Base-by-base conservation (phyloP, 169 alveolate species). In the Plasmodium adleri region DNA sequence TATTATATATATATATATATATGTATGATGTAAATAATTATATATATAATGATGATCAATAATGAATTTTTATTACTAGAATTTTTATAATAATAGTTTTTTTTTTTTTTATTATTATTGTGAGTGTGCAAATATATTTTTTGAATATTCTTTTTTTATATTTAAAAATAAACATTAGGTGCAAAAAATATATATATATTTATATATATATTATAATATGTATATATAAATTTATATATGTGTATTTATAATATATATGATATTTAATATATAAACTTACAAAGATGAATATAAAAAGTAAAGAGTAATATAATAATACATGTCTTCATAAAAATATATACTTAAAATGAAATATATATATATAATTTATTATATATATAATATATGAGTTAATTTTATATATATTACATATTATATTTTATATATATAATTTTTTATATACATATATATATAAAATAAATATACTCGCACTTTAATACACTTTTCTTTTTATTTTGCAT, bases 401-500 rank as follows among this genome's bases (percentile, higher is more conserved):
- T 52, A 52, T n/a, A 52, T 52, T 20, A 20, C 0, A 20, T 20
- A 20, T 20, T 20, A 20, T 20, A 52, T 52, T 13, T 52, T 52
- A n/a, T n/a, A 52, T 52, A 52, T n/a, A 52, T 52, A 52, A 13
- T 10, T 52, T 52, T 52, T 13, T 13, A 52, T 59, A 72, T 58
- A 58, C 56, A 22, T 59, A 43, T 10, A 47, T 15, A 52, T 10
- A 47, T 15, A 52, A 28, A 28, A 68, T 12, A 10, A 68, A 15
- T 45, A 15, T 45, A 6, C 62, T 47, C 43, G 75, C 59, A 68
- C 75, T 15, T 68, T 17, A 13, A 68, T 47, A 68, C 75, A 68
- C 75, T 28, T 64, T 59, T 59, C 22, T 59, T 59, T 59, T 59
- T 59, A n/a, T 59, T 72, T 59, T 72, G 66, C 72, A 56, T 59